phyloP scores from a whole-genome alignment of 192 early-diverging fungal species.

The Dissophora ornata region DNA sequence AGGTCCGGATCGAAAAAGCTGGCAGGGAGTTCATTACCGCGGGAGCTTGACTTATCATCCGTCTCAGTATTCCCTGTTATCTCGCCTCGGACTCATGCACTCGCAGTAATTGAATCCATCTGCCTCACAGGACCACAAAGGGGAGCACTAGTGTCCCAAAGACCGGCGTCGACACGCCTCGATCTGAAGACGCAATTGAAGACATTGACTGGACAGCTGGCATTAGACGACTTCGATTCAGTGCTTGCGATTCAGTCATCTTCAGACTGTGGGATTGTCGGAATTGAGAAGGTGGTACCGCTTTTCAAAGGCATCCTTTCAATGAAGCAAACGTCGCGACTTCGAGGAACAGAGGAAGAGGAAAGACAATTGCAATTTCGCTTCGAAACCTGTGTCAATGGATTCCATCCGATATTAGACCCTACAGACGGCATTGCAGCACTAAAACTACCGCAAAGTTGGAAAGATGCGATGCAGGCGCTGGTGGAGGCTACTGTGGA shows the following conservation, averaged over 20 bases:
- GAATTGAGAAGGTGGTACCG: slow-evolving; percentile 58
- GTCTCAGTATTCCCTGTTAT: slow-evolving; percentile 55
- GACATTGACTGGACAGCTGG: not conserved
- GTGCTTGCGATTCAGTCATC: slow-evolving; percentile 57
- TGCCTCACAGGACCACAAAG: slow-evolving; percentile 3
- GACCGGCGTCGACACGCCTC: not conserved
- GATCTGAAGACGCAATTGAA: slow-evolving; percentile 26
- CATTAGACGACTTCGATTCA: slow-evolving; percentile 32
- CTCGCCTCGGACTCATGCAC: slow-evolving; percentile 61
- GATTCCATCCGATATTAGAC: slow-evolving; percentile 64
- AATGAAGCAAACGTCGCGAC: slow-evolving; percentile 27
- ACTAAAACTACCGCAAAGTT: slow-evolving; percentile 19
- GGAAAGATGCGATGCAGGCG: slow-evolving; percentile 30
- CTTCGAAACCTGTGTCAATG: slow-evolving; percentile 35
- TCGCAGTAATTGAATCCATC: slow-evolving; percentile 55
- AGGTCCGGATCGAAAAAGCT: slow-evolving; percentile 4
- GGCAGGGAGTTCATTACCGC: not conserved
- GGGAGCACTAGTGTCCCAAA: slow-evolving; percentile 17
- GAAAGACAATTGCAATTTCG: slow-evolving; percentile 17
- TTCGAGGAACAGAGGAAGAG: slow-evolving; percentile 13
- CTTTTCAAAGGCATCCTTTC: slow-evolving; percentile 63
- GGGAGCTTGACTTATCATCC: slow-evolving; percentile 20
- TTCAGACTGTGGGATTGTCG: slow-evolving; percentile 55
- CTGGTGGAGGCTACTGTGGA: slow-evolving; percentile 19
- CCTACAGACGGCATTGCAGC: slow-evolving; percentile 25